phyloP scores from a whole-genome alignment of 2,329 filamentous ascomycete species.

The Fusarium sp. region DNA sequence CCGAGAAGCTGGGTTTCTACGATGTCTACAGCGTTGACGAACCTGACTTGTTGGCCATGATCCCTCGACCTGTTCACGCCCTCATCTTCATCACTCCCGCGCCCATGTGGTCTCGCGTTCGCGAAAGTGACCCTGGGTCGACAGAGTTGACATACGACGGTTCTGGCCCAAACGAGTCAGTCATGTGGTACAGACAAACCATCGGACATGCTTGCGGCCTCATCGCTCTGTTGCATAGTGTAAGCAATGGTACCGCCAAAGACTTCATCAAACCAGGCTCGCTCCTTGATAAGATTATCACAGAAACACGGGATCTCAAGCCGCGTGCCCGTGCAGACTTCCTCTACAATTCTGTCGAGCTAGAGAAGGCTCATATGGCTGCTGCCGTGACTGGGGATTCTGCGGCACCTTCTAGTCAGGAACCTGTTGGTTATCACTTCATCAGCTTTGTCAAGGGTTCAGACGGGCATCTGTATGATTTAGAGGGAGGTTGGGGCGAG shows the following conservation, averaged over 20 bases:
- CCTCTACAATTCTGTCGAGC: conserved; percentile 74
- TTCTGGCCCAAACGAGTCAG: conserved; percentile 64
- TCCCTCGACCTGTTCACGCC: conserved; percentile 78
- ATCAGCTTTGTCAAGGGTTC: conserved; percentile 80
- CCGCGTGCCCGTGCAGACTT: conserved; percentile 72
- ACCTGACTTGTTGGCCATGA: conserved; percentile 75
- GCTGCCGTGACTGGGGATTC: conserved; percentile 78
- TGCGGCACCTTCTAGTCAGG: conserved; percentile 68
- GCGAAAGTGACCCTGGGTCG: conserved; percentile 40
- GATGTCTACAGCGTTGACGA: conserved; percentile 87
- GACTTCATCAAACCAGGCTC: conserved; percentile 64
- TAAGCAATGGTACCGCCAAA: conserved; percentile 74
- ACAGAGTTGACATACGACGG: conserved; percentile 49
- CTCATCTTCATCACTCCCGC: conserved; percentile 83
- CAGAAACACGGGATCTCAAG: conserved; percentile 68
- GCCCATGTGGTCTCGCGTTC: conserved; percentile 59
- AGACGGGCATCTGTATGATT: conserved; percentile 77
- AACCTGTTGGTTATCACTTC: conserved; percentile 77
- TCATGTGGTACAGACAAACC: conserved; percentile 87
- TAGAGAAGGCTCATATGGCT: conserved; percentile 78
- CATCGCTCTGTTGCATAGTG: conserved; percentile 79
- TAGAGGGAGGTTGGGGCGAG: conserved; percentile 80
- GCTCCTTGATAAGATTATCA: conserved; percentile 68
- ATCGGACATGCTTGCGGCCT: conserved; percentile 86
- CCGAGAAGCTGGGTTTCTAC: conserved; percentile 75